Evolutionary conservation across 306 rosid genomes (phyloP).

Genomic region (Inga laurina): DNA sequence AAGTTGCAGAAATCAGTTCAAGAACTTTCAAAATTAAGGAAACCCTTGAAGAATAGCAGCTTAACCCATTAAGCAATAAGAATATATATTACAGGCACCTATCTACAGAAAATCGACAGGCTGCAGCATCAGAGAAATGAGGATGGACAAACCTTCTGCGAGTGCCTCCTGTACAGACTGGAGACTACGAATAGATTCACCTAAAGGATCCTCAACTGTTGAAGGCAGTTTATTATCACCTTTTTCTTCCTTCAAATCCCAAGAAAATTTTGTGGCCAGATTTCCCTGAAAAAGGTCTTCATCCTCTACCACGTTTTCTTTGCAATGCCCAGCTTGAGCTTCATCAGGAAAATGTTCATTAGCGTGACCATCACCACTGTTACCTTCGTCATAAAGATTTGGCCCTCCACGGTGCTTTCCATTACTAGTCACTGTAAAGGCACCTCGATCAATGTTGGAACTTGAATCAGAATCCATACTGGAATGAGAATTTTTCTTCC

Average conservation of each 20-base stretch:
- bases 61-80: neutral
- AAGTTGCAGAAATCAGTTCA: neutral
- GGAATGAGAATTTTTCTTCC: constrained; percentile 76
- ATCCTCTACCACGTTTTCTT: constrained; percentile 51
- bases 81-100: neutral
- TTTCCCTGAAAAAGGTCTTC: constrained; percentile 57
- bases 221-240: constrained; percentile 52
- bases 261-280: constrained; percentile 49
- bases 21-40: constrained; percentile 18
- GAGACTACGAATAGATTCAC: constrained; percentile 62
- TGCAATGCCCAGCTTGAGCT: constrained; percentile 52
- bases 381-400: constrained; percentile 48
- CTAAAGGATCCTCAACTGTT: constrained; percentile 60
- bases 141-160: constrained; percentile 63
- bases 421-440: constrained; percentile 49
- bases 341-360: constrained; percentile 58
- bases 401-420: constrained; percentile 63
- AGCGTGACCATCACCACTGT: constrained; percentile 59
- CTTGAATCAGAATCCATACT: constrained; percentile 95
- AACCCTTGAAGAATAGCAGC: neutral
- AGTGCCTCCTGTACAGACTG: constrained; percentile 83
- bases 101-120: constrained; percentile 23
- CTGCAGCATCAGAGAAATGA: constrained; percentile 18
- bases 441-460: constrained; percentile 62
- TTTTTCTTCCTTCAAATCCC: constrained; percentile 53